Percentiles rank a stretch among this genome's conserved stretches.
Evolutionary conservation across 192 early-diverging fungal species (phyloP).

Genomic region (Coemansia sp.): DNA sequence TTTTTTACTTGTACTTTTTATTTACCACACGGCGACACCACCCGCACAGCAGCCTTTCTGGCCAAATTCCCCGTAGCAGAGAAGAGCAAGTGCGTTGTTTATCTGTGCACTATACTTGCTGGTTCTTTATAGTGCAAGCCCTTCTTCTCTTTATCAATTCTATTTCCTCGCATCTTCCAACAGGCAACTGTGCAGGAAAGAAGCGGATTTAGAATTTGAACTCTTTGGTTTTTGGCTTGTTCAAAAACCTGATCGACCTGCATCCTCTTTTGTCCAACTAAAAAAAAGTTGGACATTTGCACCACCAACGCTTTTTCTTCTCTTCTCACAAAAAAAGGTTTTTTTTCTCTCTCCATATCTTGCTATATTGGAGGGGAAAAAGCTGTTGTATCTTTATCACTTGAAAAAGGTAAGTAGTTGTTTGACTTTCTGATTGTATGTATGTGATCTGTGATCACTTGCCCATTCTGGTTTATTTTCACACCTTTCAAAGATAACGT

Average conservation of each 20-base stretch:
- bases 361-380: neutral
- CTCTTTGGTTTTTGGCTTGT: neutral
- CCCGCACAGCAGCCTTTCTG: neutral
- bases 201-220: neutral
- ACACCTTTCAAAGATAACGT: neutral
- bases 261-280: neutral
- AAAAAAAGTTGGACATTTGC: neutral
- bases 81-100: neutral
- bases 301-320: neutral
- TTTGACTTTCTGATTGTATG: neutral
- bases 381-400: neutral
- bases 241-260: slow-evolving; percentile 2
- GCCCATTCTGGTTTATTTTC: neutral
- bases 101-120: slow-evolving; percentile 44
- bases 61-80: neutral
- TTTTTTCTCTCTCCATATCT: neutral
- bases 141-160: neutral
- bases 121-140: slow-evolving; percentile 31
- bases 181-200: neutral
- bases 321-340: neutral
- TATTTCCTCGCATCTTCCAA: neutral
- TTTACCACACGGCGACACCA: slow-evolving; percentile 2
- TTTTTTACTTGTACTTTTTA: slow-evolving; percentile 18
- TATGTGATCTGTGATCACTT: neutral
- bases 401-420: neutral